Percentiles rank a stretch among this genome's conserved stretches.
These are phyloP conservation scores for Colletotrichum tabaci DNA, from an alignment of 2,329 filamentous ascomycete genomes.

Conservation along the genomic window DNA sequence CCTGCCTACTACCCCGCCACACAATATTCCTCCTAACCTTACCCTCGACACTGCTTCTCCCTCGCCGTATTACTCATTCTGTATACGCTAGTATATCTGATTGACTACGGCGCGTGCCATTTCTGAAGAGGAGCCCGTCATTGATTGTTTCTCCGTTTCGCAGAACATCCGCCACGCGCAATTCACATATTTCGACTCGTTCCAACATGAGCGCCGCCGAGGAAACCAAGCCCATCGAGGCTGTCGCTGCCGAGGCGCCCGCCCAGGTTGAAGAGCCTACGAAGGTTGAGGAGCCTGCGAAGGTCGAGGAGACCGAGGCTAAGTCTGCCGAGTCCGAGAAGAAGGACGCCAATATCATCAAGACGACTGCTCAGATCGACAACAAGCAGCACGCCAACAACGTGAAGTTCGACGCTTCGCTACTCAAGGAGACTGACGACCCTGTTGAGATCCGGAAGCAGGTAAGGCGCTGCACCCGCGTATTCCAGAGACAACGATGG, in stretches of 20 bases:
- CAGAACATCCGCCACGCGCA: neutral
- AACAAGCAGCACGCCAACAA: constrained; percentile 65
- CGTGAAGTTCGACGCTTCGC: constrained; percentile 79
- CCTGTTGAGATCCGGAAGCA: constrained; percentile 87
- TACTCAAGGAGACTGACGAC: constrained; percentile 80
- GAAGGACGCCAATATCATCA: constrained; percentile 55
- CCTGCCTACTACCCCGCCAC: constrained; percentile 36
- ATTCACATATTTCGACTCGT: constrained; percentile 1
- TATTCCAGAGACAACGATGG: no score
- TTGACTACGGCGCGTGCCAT: neutral
- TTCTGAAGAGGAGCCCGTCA: neutral
- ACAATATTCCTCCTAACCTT: constrained; percentile 19
- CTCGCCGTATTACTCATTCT: constrained; percentile 19
- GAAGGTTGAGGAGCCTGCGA: constrained; percentile 47
- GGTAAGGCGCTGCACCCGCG: constrained; percentile 62
- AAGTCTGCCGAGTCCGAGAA: constrained; percentile 44
- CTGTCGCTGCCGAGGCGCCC: constrained; percentile 47
- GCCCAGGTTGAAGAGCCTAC: constrained; percentile 44
- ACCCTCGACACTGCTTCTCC: neutral
- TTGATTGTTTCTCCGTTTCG: constrained; percentile 1
- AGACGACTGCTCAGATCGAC: constrained; percentile 60
- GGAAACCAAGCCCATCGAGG: constrained; percentile 58
- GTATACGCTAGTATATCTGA: neutral
- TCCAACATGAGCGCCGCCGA: constrained; percentile 58
- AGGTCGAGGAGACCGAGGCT: constrained; percentile 45